Conservation (phyloP, 208 protist species). For the Leptomonas pyrrhocoris region DNA sequence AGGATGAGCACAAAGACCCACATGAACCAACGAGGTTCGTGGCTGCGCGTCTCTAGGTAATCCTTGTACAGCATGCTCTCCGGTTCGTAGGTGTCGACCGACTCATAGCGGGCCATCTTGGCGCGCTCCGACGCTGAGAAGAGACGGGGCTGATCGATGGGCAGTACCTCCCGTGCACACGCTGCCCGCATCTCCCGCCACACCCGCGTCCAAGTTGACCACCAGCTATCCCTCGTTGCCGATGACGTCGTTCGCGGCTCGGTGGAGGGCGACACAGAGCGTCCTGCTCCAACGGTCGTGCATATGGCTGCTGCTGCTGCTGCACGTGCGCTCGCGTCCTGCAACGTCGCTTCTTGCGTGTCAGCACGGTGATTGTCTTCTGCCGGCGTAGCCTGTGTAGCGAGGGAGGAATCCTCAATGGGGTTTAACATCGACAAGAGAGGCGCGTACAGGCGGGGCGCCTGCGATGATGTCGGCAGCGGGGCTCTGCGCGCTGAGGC, state of each 20-base stretch:
- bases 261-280: neutral
- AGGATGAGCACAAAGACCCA: slow-evolving; percentile 60
- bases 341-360: neutral
- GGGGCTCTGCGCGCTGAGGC: no score
- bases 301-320: neutral
- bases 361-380: neutral
- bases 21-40: slow-evolving; percentile 70
- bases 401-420: neutral
- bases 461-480: neutral
- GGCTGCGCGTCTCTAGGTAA: slow-evolving; percentile 53
- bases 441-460: neutral
- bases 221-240: no score
- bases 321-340: neutral
- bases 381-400: neutral
- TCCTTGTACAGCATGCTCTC: slow-evolving; percentile 64
- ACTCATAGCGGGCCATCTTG: slow-evolving; percentile 65
- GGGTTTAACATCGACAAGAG: slow-evolving; percentile 11
- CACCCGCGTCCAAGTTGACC: neutral
- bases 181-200: slow-evolving; percentile 4
- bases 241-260: neutral
- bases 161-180: slow-evolving; percentile 26
- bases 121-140: slow-evolving; percentile 30
- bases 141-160: slow-evolving; percentile 32
- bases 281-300: neutral
- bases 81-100: slow-evolving; percentile 55